phyloP scores from a whole-genome alignment of 305 asterid species.

The Rubia peregrina region DNA sequence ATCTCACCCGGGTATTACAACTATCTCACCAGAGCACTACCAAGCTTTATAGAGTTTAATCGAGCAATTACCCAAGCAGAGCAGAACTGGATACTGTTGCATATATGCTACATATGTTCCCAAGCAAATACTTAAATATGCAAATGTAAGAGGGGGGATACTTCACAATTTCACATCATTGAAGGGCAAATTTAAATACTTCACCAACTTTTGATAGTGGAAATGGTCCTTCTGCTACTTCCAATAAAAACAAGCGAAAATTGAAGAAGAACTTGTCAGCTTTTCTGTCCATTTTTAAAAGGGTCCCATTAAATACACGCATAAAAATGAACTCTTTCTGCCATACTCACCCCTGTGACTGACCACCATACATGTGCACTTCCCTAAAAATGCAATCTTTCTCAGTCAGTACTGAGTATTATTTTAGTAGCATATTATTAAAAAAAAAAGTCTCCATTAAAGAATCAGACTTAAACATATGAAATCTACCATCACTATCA shows the following conservation, averaged over 20 bases:
- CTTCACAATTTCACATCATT: not conserved
- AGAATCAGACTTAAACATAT: not conserved
- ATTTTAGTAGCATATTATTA: not conserved
- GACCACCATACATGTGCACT: not conserved
- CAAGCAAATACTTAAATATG: not conserved
- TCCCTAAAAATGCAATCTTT: not conserved
- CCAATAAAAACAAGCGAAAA: not conserved
- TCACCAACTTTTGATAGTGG: conserved; percentile 7
- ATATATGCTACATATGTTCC: not conserved
- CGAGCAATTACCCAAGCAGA: not conserved
- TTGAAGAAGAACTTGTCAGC: not conserved
- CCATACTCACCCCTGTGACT: not conserved
- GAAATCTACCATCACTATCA: not conserved
- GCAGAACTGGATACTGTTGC: not conserved
- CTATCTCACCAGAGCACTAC: not conserved
- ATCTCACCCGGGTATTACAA: not conserved
- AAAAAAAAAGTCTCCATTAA: not conserved
- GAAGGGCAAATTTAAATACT: not conserved
- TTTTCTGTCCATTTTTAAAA: not conserved
- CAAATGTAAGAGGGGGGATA: not conserved
- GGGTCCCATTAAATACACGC: not conserved
- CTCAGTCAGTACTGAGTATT: not conserved
- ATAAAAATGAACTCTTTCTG: conserved; percentile 2
- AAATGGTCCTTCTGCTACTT: not conserved
- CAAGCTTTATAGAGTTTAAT: not conserved